Base-by-base conservation (phyloP, 805 yeast genomes). In the Yarrowia hollandica region DNA sequence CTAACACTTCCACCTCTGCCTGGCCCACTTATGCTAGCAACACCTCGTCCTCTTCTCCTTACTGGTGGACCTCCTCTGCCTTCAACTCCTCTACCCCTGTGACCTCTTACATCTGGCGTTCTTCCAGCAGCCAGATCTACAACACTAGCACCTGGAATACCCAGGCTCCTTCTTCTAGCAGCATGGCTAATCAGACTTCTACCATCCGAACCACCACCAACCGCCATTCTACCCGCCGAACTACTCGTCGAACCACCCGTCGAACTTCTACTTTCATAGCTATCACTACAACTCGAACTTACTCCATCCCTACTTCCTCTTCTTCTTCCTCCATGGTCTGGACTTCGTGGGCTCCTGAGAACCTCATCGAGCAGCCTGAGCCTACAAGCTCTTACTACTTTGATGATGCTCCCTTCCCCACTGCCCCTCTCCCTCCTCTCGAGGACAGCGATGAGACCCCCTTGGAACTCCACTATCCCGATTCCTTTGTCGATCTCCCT, bases 101-200 rank as follows among this genome's bases (percentile, higher is more conserved):
- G 48, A 41, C 52, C 4, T 44, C 52, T 11, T 44, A 44, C 35
- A 44, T 44, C 26, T 44, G 52, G 52, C 52, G 35, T 14, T 10
- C 35, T 12, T 26, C 34, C 15, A 19, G 18, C 19, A n/a, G 10
- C 34, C 18, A 44, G 35, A 18, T 19, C 33, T 42, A 30, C 11
- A 26, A 30, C 50, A 42, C 15, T 30, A 23, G 46, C 30, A n/a
- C 28, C 26, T 25, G 9, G 6, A 7, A 6, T 25, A 25, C 28
- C 28, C 10, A 10, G 28, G 6, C 28, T 25, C 10, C 28, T 25
- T 23, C 50, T 15, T 19, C 52, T 9, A 42, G 25, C 52, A 12
- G 9, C 8, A 12, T 18, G 12, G 48, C 48, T 7, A 41, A 26
- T 33, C 25, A 31, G 23, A 26, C 30, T 12, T 30, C 34, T 3